phyloP scores from a whole-genome alignment of 305 asterid genomes.

The Stenogyne calaminthoides region DNA sequence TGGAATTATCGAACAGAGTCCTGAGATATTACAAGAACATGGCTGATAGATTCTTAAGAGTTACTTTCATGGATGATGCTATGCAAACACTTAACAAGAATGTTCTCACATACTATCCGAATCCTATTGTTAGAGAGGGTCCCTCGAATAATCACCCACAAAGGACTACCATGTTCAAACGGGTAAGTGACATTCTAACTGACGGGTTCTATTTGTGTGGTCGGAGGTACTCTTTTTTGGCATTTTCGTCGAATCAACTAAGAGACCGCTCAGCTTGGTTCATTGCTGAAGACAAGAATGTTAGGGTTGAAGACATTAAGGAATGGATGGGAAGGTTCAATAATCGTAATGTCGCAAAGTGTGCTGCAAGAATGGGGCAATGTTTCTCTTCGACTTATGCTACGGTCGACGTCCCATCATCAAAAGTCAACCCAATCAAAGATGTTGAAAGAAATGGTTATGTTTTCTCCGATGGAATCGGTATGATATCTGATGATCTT shows the following conservation, averaged over 20 bases:
- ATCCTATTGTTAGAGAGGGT: conserved; percentile 59
- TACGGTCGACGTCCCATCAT: conserved; percentile 63
- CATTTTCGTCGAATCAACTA: conserved; percentile 84
- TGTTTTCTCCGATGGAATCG: conserved; percentile 89
- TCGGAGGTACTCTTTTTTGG: conserved; percentile 73
- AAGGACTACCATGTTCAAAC: conserved; percentile 66
- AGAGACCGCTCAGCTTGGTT: conserved; percentile 97
- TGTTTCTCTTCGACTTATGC: conserved; percentile 97
- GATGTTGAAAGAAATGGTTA: conserved; percentile 68
- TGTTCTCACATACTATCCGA: conserved; percentile 57
- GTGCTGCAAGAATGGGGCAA: conserved; percentile 95
- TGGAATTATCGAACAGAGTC: conserved; percentile 83
- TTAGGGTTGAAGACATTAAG: conserved; percentile 42
- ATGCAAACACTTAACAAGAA: conserved; percentile 70
- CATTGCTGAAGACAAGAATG: conserved; percentile 62
- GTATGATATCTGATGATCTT: conserved; percentile 71
- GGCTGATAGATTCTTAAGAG: conserved; percentile 81
- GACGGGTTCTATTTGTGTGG: conserved; percentile 78
- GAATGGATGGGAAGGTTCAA: conserved; percentile 87
- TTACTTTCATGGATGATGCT: conserved; percentile 92
- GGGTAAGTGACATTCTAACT: conserved; percentile 56
- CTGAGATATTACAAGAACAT: conserved; percentile 58
- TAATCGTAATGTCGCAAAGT: conserved; percentile 68
- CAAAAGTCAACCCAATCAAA: conserved; percentile 39
- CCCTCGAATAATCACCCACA: conserved; percentile 45